Evolutionary conservation across 257 asterid species (phyloP).

Genomic region (Solanum arcanum): DNA sequence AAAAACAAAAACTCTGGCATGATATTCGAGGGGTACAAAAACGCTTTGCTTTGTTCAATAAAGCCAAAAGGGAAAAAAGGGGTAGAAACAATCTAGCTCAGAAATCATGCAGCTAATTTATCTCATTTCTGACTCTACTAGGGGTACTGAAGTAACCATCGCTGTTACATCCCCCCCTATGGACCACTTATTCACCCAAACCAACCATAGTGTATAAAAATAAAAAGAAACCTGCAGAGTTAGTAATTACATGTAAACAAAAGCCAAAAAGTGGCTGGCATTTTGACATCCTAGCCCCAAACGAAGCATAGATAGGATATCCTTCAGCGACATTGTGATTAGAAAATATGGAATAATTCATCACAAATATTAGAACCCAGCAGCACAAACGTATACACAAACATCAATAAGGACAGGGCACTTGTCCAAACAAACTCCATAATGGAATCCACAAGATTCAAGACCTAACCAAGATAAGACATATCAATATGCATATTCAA

Average conservation of each 20-base stretch:
- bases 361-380: background rate
- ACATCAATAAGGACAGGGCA: background rate
- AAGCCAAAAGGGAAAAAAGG: background rate
- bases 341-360: background rate
- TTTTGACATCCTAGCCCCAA: background rate
- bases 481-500: background rate
- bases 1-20: background rate
- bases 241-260: background rate
- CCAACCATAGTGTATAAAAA: background rate
- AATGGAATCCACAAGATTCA: background rate
- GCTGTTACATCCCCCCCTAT: background rate
- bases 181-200: background rate
- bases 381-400: background rate
- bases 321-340: background rate
- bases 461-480: background rate
- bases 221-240: background rate
- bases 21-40: background rate
- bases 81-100: background rate
- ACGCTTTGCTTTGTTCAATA: background rate
- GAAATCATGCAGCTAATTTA: background rate
- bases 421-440: background rate
- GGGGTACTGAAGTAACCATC: background rate
- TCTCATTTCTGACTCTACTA: background rate
- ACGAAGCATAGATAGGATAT: background rate
- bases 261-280: background rate